These are phyloP conservation scores for Lenwebbia sp. DNA, from an alignment of 345 rosid species.

Conservation along the genomic window DNA sequence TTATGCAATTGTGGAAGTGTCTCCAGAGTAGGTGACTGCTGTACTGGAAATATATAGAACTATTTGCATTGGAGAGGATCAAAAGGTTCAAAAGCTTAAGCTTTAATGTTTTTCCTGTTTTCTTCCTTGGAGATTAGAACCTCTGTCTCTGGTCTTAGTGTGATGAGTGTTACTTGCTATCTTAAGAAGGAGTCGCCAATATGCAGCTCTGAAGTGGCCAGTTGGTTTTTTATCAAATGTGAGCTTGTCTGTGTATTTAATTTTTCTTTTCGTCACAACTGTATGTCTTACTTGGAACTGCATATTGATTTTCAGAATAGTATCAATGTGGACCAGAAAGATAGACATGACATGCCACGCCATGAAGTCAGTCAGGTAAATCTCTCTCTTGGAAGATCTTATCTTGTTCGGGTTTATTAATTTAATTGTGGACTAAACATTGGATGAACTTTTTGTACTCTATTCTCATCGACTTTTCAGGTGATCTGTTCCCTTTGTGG, in stretches of 20 bases:
- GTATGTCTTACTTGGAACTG: not conserved
- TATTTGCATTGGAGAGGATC: not conserved
- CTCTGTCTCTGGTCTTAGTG: not conserved
- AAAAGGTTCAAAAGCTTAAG: not conserved
- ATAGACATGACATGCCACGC: slow-evolving; percentile 44
- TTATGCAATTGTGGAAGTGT: not conserved
- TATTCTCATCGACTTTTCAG: slow-evolving; percentile 16
- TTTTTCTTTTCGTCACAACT: not conserved
- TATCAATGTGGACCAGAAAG: not conserved
- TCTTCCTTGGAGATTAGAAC: not conserved
- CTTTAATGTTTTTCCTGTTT: not conserved
- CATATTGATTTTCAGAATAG: not conserved
- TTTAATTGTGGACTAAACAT: not conserved
- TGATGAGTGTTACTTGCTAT: not conserved
- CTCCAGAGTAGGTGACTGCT: not conserved
- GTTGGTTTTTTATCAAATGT: not conserved
- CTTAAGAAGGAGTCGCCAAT: not conserved
- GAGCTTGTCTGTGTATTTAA: not conserved
- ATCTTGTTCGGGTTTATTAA: not conserved
- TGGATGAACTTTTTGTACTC: not conserved
- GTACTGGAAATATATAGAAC: not conserved
- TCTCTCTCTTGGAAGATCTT: not conserved
- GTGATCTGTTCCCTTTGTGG: slow-evolving; percentile 62
- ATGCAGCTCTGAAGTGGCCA: not conserved
- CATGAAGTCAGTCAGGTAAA: slow-evolving; percentile 30